phyloP scores from a whole-genome alignment of 2,329 filamentous ascomycete species.

The Stagonosporopsis vannaccii region DNA sequence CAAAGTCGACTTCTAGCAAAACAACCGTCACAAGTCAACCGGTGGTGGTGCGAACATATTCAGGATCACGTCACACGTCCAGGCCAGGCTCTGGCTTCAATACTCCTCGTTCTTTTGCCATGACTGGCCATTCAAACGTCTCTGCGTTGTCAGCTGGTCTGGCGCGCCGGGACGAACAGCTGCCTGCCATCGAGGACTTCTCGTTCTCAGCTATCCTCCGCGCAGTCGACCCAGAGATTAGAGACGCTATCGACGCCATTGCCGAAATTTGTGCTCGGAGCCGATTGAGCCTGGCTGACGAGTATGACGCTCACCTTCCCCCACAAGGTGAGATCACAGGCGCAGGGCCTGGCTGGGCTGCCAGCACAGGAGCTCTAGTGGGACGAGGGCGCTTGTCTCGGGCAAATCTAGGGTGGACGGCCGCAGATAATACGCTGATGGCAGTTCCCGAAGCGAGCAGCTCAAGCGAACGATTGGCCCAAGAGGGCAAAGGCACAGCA shows the following conservation, averaged over 20 bases:
- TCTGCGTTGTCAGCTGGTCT: constrained; percentile 43
- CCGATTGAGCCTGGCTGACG: constrained; percentile 67
- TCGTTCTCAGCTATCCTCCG: constrained; percentile 63
- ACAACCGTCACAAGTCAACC: constrained; percentile 53
- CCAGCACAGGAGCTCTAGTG: constrained; percentile 38
- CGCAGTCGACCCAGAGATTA: constrained; percentile 66
- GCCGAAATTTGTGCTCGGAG: constrained; percentile 69
- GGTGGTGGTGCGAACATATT: constrained; percentile 54
- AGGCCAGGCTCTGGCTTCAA: constrained; percentile 42
- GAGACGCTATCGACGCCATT: constrained; percentile 66
- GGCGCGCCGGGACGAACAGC: constrained; percentile 34
- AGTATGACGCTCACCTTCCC: constrained; percentile 68
- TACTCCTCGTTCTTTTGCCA: constrained; percentile 42
- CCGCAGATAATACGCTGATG: constrained; percentile 52
- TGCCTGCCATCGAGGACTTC: constrained; percentile 61
- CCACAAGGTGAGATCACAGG: constrained; percentile 64
- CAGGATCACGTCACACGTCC: constrained; percentile 45
- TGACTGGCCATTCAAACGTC: constrained; percentile 37
- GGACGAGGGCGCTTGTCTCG: constrained; percentile 43
- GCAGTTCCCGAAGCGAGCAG: constrained; percentile 58
- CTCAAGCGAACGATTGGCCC: constrained; percentile 52
- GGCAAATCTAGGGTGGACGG: constrained; percentile 44
- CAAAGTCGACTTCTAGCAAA: constrained; percentile 49
- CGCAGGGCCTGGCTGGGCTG: constrained; percentile 35
- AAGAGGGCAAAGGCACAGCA: constrained; percentile 31